phyloP scores from a whole-genome alignment of 169 alveolate genomes.

The Cryptosporidium andersoni region DNA sequence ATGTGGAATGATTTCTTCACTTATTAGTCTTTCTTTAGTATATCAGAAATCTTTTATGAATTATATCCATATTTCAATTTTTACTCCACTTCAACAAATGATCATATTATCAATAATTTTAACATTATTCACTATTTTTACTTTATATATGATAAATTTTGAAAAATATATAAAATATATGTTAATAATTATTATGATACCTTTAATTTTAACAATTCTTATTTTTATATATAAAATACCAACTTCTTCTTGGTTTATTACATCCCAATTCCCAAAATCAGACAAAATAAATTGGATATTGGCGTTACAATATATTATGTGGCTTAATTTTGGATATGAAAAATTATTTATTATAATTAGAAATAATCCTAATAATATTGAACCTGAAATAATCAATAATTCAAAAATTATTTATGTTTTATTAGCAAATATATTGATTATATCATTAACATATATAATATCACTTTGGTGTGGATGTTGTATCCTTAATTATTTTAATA shows the following conservation, averaged over 20 bases:
- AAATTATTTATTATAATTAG: background rate
- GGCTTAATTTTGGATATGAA: conserved; percentile 69
- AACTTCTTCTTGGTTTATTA: conserved; percentile 25
- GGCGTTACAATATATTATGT: conserved; percentile 65
- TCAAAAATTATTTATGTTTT: conserved; percentile 1
- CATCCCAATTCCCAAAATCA: background rate
- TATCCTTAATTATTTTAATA: conserved; percentile 36
- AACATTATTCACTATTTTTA: conserved; percentile 12
- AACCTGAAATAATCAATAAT: background rate
- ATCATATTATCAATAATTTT: conserved; percentile 19
- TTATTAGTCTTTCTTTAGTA: conserved; percentile 40
- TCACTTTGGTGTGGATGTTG: conserved; percentile 71
- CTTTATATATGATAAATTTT: conserved; percentile 19
- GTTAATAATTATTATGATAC: conserved; percentile 33
- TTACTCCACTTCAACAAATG: conserved; percentile 15
- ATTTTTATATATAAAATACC: conserved; percentile 28
- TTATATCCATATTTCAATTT: conserved; percentile 4
- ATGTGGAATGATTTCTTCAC: conserved; percentile 62
- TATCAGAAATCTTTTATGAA: conserved; percentile 37
- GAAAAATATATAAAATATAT: conserved; percentile 35
- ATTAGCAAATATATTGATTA: conserved; percentile 14
- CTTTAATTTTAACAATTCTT: conserved; percentile 20
- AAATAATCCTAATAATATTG: background rate
- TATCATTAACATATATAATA: conserved; percentile 28
- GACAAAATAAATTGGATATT: conserved; percentile 28